These are phyloP conservation scores for Teratosphaeria zuluensis DNA, from an alignment of 2,329 filamentous ascomycete genomes.

Conservation along the genomic window DNA sequence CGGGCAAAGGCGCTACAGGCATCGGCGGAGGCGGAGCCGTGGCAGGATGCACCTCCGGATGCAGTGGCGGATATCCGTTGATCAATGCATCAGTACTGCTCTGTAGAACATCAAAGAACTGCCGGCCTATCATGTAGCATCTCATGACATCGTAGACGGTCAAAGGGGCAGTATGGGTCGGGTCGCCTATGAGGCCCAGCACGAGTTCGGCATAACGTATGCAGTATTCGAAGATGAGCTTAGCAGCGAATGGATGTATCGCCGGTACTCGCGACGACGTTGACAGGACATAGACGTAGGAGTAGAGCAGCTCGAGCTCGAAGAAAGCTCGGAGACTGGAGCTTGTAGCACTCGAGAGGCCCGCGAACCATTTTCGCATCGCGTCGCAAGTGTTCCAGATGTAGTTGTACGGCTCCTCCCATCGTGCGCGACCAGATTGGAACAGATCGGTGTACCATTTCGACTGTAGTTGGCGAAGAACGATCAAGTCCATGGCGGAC, in stretches of 20 bases:
- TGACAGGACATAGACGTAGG: constrained; percentile 79
- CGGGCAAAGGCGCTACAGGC: constrained; percentile 22
- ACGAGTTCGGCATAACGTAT: constrained; percentile 73
- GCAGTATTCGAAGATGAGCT: constrained; percentile 74
- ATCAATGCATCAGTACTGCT: constrained; percentile 41
- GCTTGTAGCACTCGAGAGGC: constrained; percentile 58
- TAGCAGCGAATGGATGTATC: constrained; percentile 65
- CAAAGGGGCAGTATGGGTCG: constrained; percentile 56
- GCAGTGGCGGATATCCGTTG: constrained; percentile 29
- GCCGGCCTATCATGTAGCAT: constrained; percentile 59
- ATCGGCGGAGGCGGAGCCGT: constrained; percentile 24
- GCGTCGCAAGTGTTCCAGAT: constrained; percentile 67
- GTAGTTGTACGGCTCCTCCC: constrained; percentile 59
- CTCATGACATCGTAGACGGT: constrained; percentile 83
- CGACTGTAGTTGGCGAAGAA: constrained; percentile 76
- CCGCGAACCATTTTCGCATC: constrained; percentile 72
- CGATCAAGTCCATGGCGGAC: constrained; percentile 68
- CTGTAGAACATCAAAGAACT: constrained; percentile 48
- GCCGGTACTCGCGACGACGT: constrained; percentile 65
- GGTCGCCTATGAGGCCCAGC: constrained; percentile 53
- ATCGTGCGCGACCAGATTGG: constrained; percentile 61
- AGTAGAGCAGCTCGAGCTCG: constrained; percentile 81
- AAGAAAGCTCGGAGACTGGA: constrained; percentile 64
- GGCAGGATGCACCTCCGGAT: constrained; percentile 31
- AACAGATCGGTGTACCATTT: constrained; percentile 84